phyloP scores from a whole-genome alignment of 306 rosid species.

The Carpinus fangiana region DNA sequence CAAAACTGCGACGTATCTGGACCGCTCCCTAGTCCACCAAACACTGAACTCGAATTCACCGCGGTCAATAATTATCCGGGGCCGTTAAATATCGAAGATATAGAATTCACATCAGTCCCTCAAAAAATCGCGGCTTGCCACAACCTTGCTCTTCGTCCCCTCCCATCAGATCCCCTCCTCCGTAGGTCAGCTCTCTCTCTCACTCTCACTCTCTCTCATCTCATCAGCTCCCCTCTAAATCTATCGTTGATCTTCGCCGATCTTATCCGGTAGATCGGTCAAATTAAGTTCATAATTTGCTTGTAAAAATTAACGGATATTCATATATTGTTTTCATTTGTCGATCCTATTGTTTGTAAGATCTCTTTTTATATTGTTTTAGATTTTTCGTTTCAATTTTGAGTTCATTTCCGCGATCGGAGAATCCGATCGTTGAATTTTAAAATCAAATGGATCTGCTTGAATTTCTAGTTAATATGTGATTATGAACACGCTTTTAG shows the following conservation, averaged over 20 bases:
- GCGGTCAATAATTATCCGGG: neutral
- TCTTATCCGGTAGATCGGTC: neutral
- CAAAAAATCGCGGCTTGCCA: constrained; percentile 30
- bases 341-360: too few relatives aligned
- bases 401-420: neutral
- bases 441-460: constrained; percentile 12
- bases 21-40: neutral
- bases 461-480: neutral
- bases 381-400: neutral
- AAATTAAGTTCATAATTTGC: neutral
- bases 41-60: neutral
- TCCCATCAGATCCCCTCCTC: neutral
- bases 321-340: neutral
- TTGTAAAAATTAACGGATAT: neutral
- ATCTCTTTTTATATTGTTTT: neutral
- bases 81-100: constrained; percentile 8
- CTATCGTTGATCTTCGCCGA: neutral
- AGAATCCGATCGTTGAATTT: neutral
- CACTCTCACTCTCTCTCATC: neutral
- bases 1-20: neutral
- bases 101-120: neutral
- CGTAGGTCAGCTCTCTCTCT: constrained; percentile 11
- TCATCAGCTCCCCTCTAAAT: neutral
- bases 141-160: constrained; percentile 5
- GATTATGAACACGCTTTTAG: neutral